Conservation (phyloP, 371 early-diverging fungal species). For the Phascolomyces articulosus region DNA sequence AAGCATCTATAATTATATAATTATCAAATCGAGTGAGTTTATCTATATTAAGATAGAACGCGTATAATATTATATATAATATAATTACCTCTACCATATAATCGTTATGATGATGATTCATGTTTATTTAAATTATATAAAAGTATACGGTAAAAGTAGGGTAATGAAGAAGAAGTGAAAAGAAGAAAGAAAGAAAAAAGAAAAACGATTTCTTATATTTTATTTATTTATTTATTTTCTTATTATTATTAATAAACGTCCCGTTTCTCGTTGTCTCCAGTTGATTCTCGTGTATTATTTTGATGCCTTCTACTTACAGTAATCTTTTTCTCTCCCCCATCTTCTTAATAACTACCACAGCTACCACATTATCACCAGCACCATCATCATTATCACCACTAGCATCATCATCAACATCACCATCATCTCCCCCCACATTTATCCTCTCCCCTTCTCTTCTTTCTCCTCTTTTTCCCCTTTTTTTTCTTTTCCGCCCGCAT, state of each 20-base stretch:
- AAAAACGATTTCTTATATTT: too few species aligned
- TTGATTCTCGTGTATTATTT: neutral
- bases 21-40: too few species aligned
- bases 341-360: too few species aligned
- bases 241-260: neutral
- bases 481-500: neutral
- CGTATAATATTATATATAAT: neutral
- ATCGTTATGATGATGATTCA: neutral
- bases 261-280: constrained; percentile 4
- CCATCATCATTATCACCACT: too few species aligned
- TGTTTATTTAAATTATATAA: neutral
- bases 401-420: neutral
- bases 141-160: neutral
- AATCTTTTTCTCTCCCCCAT: too few species aligned
- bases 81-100: neutral
- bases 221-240: too few species aligned
- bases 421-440: neutral
- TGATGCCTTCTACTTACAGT: neutral
- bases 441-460: neutral
- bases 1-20: constrained; percentile 18
- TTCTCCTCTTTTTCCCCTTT: neutral
- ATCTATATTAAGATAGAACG: too few species aligned
- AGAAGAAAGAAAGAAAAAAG: neutral
- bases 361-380: too few species aligned
- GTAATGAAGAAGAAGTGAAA: neutral